Conservation (phyloP, 495 filamentous ascomycete genomes). For the Aspergillus baeticus region DNA sequence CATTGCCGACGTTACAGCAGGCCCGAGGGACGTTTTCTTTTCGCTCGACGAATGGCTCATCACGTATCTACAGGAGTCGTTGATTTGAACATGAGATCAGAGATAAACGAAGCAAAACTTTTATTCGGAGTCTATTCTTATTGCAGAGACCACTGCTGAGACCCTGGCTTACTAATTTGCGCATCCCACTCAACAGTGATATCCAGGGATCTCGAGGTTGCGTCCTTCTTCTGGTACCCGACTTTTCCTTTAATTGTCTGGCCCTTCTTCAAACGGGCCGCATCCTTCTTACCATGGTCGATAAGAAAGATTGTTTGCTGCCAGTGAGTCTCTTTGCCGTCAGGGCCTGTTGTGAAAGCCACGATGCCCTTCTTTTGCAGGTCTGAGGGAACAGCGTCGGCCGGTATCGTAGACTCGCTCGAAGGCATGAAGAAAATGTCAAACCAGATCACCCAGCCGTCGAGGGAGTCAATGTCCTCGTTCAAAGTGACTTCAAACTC, state of each 20-base stretch:
- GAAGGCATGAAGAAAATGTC: slow-evolving; percentile 62
- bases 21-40: too few species aligned
- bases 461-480: slow-evolving; percentile 54
- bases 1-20: too few species aligned
- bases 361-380: slow-evolving; percentile 48
- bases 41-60: too few species aligned
- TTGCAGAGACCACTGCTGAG: slow-evolving; percentile 39
- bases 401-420: slow-evolving; percentile 38
- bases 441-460: slow-evolving; percentile 65
- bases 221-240: slow-evolving; percentile 48
- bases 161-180: slow-evolving; percentile 30
- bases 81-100: not conserved
- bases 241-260: slow-evolving; percentile 47
- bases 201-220: slow-evolving; percentile 45
- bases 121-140: slow-evolving; percentile 18
- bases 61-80: too few species aligned
- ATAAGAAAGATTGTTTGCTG: slow-evolving; percentile 49
- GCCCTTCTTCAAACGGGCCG: slow-evolving; percentile 45
- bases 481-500: slow-evolving; percentile 53
- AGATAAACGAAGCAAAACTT: slow-evolving; percentile 17
- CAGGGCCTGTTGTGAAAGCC: slow-evolving; percentile 54
- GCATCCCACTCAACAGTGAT: slow-evolving; percentile 49
- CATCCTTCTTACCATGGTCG: slow-evolving; percentile 37
- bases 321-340: slow-evolving; percentile 54
- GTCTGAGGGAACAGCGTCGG: slow-evolving; percentile 41